A percentile compares a stretch with the other conserved stretches of the same genome.
These are phyloP conservation scores for Glycyrrhiza uralensis DNA, from an alignment of 306 rosid species.

Conservation along the genomic window DNA sequence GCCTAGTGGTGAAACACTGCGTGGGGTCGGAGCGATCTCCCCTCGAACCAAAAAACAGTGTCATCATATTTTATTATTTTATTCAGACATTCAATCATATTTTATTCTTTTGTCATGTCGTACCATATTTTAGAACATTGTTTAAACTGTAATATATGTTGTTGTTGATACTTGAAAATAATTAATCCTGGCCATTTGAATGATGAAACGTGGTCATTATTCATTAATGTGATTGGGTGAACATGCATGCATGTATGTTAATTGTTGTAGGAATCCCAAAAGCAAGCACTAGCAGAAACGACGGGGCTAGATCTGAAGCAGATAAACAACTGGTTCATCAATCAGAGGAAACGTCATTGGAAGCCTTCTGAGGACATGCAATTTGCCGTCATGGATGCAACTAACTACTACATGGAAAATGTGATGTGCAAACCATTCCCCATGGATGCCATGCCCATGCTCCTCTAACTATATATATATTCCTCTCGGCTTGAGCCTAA, in stretches of 20 bases:
- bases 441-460: constrained; percentile 55
- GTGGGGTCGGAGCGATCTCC: no score
- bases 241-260: no score
- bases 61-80: no score
- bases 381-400: constrained; percentile 89
- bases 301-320: constrained; percentile 96
- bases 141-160: no score
- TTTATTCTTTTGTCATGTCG: no score
- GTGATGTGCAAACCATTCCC: constrained; percentile 80
- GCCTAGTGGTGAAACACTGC: no score
- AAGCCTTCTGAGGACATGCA: constrained; percentile 98
- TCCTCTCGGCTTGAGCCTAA: not conserved
- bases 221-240: not conserved
- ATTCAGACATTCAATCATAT: no score
- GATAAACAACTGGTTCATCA: constrained; percentile 96
- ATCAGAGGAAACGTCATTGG: constrained; percentile 95
- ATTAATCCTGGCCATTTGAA: not conserved
- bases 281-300: constrained; percentile 81
- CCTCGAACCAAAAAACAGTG: no score
- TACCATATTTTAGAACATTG: no score
- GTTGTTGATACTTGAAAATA: not conserved
- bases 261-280: constrained; percentile 89
- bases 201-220: no score
- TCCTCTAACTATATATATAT: constrained; percentile 18
- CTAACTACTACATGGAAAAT: constrained; percentile 75